phyloP scores from a whole-genome alignment of 78 protist species.

The Bodo saltans region DNA sequence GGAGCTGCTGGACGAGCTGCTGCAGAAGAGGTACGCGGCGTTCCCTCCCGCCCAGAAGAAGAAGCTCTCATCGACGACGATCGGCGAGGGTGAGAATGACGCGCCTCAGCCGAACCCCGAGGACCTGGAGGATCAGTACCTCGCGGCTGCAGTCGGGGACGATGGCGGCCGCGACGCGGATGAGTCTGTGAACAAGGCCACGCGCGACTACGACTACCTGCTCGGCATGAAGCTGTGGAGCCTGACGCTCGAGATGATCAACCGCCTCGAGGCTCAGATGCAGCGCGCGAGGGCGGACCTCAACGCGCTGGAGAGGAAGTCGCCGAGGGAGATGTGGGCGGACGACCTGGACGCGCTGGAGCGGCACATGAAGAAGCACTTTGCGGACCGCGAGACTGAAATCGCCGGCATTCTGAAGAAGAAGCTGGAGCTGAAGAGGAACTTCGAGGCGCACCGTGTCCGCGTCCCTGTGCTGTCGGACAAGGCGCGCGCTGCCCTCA shows the following conservation, averaged over 20 bases:
- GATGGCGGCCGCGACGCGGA: not conserved
- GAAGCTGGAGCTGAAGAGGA: not conserved
- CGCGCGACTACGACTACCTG: constrained; percentile 35
- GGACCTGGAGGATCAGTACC: not conserved
- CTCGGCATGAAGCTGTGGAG: constrained; percentile 63
- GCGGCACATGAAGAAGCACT: not conserved
- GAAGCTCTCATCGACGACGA: not conserved
- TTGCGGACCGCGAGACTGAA: not conserved
- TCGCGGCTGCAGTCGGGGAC: constrained; percentile 16
- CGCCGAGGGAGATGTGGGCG: constrained; percentile 41
- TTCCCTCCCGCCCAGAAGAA: constrained; percentile 15
- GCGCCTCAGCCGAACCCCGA: constrained; percentile 2
- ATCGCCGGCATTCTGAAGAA: not conserved
- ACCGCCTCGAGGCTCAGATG: constrained; percentile 49
- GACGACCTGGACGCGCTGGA: constrained; percentile 31
- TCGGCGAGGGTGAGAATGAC: not conserved
- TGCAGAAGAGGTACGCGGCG: constrained; percentile 33
- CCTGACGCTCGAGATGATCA: constrained; percentile 68
- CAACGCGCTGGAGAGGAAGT: constrained; percentile 22
- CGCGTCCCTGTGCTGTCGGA: not conserved
- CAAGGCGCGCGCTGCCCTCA: not conserved
- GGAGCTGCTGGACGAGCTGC: constrained; percentile 59
- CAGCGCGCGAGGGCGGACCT: constrained; percentile 44
- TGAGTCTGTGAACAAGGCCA: constrained; percentile 10
- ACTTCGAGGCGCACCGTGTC: not conserved